Evolutionary conservation across 2,329 filamentous ascomycete species (phyloP), one percentile per base, ranked within the genome.

Genomic region (Ceratocystis albifundus): DNA sequence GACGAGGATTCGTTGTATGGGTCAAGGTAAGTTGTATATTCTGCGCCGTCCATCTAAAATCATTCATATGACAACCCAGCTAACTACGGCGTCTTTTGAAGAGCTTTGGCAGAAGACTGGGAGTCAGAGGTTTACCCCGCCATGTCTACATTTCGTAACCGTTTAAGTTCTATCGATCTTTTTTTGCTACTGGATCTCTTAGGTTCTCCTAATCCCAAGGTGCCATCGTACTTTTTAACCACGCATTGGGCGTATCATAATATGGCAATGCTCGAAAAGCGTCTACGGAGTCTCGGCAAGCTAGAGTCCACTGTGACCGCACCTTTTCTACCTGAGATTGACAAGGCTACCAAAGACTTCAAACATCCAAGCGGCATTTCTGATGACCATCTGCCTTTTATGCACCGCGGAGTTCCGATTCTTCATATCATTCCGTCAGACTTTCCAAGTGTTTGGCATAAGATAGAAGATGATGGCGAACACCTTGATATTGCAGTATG

Each of bases 101-200:
- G 78, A 74, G 84, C 91, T 1, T 80, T 99, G 22, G 93, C 94
- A 8, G 84, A 88, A 70, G 78, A 84, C 59, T 97, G 94, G 94
- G 90, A 95, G 67, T 72, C 77, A 0, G 81, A 85, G 6, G 75
- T 81, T 45, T 84, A 96, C 72, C 83, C 87, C 4, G 82, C 87
- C 10, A 80, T 85, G 71, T 90, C 89, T n/a, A 85, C 84, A 4
- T 95, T 88, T 76, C 84, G 83, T 66, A 93, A 82, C 0, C 84
- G 86, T 0, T 78, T 97, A 1, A 82, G 86, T 36, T 86, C 90
- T 45, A 96, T 97, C 72, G 87, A 86, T 65, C 82, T 97, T 10
- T 96, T 97, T 73, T 80, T 97, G 7, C 84, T 97, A n/a, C 83
- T 97, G 36, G 94, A 97, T 74, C 82, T 97, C 7, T 84, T 97